Conservation (phyloP, 1,284 basidiomycete genomes). For the Agroathelia rolfsii region DNA sequence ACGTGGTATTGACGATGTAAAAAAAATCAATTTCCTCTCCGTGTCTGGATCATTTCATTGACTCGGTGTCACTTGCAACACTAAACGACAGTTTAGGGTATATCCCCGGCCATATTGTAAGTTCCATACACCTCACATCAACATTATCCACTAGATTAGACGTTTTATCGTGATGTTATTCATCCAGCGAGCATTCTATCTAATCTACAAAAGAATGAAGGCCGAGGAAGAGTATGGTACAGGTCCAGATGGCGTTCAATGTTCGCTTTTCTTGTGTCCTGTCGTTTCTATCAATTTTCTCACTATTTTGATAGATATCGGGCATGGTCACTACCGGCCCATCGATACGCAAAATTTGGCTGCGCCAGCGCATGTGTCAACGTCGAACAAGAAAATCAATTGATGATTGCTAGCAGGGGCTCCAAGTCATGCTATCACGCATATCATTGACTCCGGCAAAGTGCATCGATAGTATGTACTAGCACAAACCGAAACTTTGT, state of each 20-base stretch:
- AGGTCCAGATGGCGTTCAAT: constrained; percentile 39
- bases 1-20: constrained; percentile 66
- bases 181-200: constrained; percentile 35
- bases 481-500: no score
- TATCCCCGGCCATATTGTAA: constrained; percentile 59
- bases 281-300: not conserved
- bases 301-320: constrained; percentile 1
- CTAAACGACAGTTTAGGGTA: constrained; percentile 51
- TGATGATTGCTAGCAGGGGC: no score
- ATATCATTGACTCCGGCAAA: no score
- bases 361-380: no score
- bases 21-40: constrained; percentile 20
- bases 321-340: no score
- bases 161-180: constrained; percentile 2
- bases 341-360: no score
- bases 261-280: constrained; percentile 19
- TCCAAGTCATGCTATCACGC: no score
- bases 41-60: constrained; percentile 1
- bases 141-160: not conserved
- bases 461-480: no score
- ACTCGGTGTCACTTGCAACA: not conserved
- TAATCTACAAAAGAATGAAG: constrained; percentile 49
- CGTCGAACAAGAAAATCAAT: no score
- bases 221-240: constrained; percentile 51
- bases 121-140: constrained; percentile 12